A percentile compares a stretch with the other conserved stretches of the same genome.
phyloP scores from a whole-genome alignment of 139 green algal genomes.

The Zygnema circumcarinatum region DNA sequence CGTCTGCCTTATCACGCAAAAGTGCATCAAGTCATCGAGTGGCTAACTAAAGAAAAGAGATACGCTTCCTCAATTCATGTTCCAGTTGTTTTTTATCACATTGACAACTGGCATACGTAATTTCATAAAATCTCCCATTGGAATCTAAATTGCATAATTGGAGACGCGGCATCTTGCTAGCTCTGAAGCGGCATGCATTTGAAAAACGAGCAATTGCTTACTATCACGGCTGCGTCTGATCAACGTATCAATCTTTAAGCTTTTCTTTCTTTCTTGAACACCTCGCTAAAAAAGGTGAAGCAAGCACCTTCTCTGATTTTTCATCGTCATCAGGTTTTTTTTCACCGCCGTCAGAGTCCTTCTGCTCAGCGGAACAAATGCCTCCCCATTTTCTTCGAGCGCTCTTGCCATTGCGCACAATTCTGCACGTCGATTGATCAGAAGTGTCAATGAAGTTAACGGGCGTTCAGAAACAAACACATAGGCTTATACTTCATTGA shows the following conservation, averaged over 20 bases:
- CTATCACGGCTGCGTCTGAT: neutral
- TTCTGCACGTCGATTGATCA: too few species aligned
- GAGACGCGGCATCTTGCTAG: neutral
- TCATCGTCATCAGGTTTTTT: too few species aligned
- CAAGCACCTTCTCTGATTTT: neutral
- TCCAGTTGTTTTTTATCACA: too few species aligned
- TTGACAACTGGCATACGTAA: too few species aligned
- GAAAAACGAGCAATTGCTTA: neutral
- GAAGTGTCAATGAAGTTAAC: too few species aligned
- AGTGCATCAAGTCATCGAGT: too few species aligned
- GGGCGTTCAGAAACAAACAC: too few species aligned
- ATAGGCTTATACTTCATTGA: too few species aligned
- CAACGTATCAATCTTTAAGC: neutral
- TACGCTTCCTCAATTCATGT: too few species aligned
- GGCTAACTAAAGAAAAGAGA: too few species aligned
- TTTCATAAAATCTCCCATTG: neutral
- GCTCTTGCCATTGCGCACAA: neutral
- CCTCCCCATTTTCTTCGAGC: neutral
- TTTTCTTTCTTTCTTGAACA: neutral
- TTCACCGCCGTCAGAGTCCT: neutral
- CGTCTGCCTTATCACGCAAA: too few species aligned
- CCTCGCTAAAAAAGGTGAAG: too few species aligned
- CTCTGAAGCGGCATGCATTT: neutral
- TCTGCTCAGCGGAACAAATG: neutral
- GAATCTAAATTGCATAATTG: neutral